Evolutionary conservation across 305 asterid genomes (phyloP), one percentile per base, ranked within the genome.

Genomic region (Solanum hybrid): DNA sequence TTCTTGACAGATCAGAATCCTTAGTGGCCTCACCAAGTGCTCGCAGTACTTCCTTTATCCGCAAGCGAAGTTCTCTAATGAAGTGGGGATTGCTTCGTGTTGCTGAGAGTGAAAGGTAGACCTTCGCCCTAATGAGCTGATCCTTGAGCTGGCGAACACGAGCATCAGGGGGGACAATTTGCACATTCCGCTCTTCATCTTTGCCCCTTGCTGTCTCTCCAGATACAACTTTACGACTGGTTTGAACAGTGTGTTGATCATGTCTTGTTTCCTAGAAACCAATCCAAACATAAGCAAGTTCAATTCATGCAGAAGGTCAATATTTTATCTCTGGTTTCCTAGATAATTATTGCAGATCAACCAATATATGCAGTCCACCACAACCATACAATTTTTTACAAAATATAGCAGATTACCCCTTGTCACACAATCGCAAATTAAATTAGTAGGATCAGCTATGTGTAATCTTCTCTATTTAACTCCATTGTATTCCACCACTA

Each of bases 21-120:
- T 94, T 95, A 85, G 94, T 90, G 90, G 97, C 94, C 37, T 90
- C 96, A 88, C 97, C 99, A 90, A 96, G 96, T 71, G 91, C 94
- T 78, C 95, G 93, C 13, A 71, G 91, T 90, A 96, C 96, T 94
- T 97, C 99, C 92, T 96, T 97, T 89, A 96, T 93, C 22, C 97
- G 97, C 94, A 94, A 90, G 7, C 98, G 96, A 66, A 97, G 98
- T 91, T 97, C 99, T 93, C 97, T 94, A 36, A 93, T 89, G 89
- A 95, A 97, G 92, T 92, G 97, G 46, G 97, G 93, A 90, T 96
- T 96, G 90, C 86, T 97, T 90, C 95, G 93, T 84, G 98, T 95
- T 5, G 92, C 96, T 36, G 97, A 91, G 77, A 96, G 98, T 88
- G 98, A 92, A 86, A 96, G 96, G 91, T 94, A 97, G 86, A 97